Evolutionary conservation across 306 rosid species (phyloP).

Genomic region (Vigna hirtella): DNA sequence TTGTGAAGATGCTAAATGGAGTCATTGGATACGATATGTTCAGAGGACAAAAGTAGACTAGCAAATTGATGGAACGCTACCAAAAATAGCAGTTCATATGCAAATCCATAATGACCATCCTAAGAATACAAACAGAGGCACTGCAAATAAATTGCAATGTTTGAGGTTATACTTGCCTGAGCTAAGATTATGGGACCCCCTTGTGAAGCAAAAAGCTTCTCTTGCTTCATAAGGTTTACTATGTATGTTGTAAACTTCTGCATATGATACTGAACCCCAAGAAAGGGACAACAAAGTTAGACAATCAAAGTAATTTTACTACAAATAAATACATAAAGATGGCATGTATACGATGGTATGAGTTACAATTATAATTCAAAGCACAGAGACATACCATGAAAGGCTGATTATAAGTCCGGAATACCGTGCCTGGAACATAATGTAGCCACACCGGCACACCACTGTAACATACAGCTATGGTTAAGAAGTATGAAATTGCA

Average conservation of each 20-base stretch:
- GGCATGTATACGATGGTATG: background rate
- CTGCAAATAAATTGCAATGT: conserved; percentile 26
- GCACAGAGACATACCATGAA: conserved; percentile 71
- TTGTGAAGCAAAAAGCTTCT: conserved; percentile 86
- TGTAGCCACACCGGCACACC: conserved; percentile 98
- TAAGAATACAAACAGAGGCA: conserved; percentile 28
- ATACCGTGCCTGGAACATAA: conserved; percentile 84
- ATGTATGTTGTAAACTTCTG: conserved; percentile 82
- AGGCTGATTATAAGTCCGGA: conserved; percentile 81
- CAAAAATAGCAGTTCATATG: conserved; percentile 1
- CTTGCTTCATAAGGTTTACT: conserved; percentile 88
- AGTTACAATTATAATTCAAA: conserved; percentile 30
- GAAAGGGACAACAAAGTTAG: conserved; percentile 44
- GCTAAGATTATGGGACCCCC: conserved; percentile 97
- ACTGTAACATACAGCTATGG: conserved; percentile 56
- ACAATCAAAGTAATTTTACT: conserved; percentile 27
- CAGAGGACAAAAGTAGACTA: conserved; percentile 30
- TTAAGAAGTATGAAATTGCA: conserved; percentile 36
- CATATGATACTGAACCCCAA: conserved; percentile 73
- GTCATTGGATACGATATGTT: conserved; percentile 30
- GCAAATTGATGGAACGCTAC: conserved; percentile 19
- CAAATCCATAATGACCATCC: conserved; percentile 1
- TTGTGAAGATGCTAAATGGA: conserved; percentile 21
- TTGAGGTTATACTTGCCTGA: conserved; percentile 73
- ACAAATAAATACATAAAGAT: conserved; percentile 15